These are phyloP conservation scores for Cyamopsis tetragonoloba DNA, from an alignment of 306 rosid species.

Conservation along the genomic window DNA sequence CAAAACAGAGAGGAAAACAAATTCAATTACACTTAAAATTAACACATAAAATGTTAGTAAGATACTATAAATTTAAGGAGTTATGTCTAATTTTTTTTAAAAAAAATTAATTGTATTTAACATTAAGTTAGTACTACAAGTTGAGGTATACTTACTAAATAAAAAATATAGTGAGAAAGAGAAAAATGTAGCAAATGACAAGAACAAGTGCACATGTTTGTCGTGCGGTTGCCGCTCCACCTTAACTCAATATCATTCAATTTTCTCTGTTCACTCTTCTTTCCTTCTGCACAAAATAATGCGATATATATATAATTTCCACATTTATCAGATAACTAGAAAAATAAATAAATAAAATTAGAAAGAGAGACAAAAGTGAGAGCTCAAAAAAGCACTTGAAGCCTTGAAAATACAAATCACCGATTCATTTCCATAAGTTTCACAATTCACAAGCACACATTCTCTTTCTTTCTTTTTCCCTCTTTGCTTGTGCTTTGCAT, in stretches of 20 bases:
- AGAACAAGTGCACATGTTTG: slow-evolving; percentile 29
- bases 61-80: too few species aligned
- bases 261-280: neutral
- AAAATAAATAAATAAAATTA: neutral
- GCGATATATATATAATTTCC: neutral
- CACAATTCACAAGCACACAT: neutral
- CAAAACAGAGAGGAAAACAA: too few species aligned
- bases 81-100: too few species aligned
- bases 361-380: neutral
- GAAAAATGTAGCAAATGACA: neutral
- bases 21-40: too few species aligned
- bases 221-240: slow-evolving; percentile 27
- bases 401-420: slow-evolving; percentile 24
- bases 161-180: neutral
- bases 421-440: neutral
- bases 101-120: too few species aligned
- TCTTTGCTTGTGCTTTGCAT: neutral
- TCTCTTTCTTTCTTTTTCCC: neutral
- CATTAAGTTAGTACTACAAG: too few species aligned
- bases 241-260: slow-evolving; percentile 10
- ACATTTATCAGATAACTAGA: neutral
- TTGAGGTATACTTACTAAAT: neutral
- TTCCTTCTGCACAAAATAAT: neutral
- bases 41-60: too few species aligned
- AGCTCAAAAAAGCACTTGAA: slow-evolving; percentile 11